Base-by-base conservation (phyloP, 2,329 filamentous ascomycete genomes). In the Venturia asperata region DNA sequence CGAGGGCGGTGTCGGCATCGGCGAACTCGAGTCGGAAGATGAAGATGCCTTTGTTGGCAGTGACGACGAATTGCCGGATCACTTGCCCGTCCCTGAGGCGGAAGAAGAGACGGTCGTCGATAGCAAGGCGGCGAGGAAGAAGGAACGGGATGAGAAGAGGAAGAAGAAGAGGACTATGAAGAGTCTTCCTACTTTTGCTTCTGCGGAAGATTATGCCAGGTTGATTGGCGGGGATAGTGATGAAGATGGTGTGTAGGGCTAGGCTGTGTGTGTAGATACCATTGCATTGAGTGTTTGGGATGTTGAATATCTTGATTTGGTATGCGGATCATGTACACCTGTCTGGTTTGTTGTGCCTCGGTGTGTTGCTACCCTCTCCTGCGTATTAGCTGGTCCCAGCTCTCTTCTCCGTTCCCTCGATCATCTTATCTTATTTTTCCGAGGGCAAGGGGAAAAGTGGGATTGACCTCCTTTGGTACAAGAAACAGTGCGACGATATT, bases 151-250 rank as follows among this genome's bases (percentile, higher is more conserved):
- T 55, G 73, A 72, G 61, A 74, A 73, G 69, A 72, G 73, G 74
- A 83, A 85, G 74, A 90, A 89, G 79, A 87, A 84, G 79, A 91
- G 88, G 82, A 91, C 91, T 79, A 81, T 97, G 76, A 96, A 92
- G 83, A 86, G 86, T 68, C 80, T 99, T 70, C 94, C 94, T 7
- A 95, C 87, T 43, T 99, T 99, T 79, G 94, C 95, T 24, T 95
- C 91, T 41, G 89, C 84, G 41, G 94, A 97, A 64, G 94, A 97
- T 74, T 99, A 97, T 76, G 93, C 92, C 19, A 89, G 89, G 71
- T 82, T 96, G 78, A 77, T 96, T 74, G 90, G 82, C 4, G 83
- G 85, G 68, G 90, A 94, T 63, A 86, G 87, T 68, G 86, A 86
- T 61, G 72, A 67, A n/a, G 60, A 61, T 30, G 52, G 52, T 2